Evolutionary conservation across 2,329 filamentous ascomycete species (phyloP).

Genomic region (Colletotrichum sp.): DNA sequence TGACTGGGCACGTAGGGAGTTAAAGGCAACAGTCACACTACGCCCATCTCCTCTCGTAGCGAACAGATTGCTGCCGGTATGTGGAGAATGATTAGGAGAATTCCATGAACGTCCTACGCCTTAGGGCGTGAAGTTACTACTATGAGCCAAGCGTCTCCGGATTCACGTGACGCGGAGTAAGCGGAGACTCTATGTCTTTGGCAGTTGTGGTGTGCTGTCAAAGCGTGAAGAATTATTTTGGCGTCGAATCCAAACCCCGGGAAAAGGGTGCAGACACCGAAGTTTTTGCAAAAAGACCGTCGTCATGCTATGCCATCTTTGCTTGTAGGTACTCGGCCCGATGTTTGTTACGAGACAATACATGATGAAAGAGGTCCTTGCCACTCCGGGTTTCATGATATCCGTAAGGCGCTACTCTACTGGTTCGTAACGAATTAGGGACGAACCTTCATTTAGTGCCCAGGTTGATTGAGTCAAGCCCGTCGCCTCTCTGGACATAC

Average conservation of each 20-base stretch:
- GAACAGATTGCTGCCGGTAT: not conserved
- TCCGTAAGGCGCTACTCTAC: not conserved
- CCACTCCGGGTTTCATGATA: not conserved
- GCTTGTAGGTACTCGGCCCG: not conserved
- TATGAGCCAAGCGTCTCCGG: not conserved
- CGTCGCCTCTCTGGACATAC: not conserved
- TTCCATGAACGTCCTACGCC: not conserved
- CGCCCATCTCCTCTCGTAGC: not conserved
- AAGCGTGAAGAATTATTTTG: not conserved
- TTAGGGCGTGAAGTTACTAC: not conserved
- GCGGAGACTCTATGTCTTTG: not conserved
- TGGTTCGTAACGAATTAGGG: not conserved
- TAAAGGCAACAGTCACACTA: not conserved
- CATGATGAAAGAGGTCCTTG: not conserved
- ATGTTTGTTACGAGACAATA: not conserved
- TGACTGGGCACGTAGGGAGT: not conserved
- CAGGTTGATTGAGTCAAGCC: not conserved
- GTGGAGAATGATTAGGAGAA: not conserved
- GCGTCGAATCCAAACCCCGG: not conserved
- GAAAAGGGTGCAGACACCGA: not conserved
- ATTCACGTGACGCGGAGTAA: not conserved
- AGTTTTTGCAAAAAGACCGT: not conserved
- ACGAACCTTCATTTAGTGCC: not conserved
- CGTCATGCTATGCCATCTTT: not conserved
- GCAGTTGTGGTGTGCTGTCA: not conserved